A percentile compares a stretch with the other conserved stretches of the same genome.
These are phyloP conservation scores for Sutorius australiensis DNA, from an alignment of 768 basidiomycete genomes.

Conservation along the genomic window DNA sequence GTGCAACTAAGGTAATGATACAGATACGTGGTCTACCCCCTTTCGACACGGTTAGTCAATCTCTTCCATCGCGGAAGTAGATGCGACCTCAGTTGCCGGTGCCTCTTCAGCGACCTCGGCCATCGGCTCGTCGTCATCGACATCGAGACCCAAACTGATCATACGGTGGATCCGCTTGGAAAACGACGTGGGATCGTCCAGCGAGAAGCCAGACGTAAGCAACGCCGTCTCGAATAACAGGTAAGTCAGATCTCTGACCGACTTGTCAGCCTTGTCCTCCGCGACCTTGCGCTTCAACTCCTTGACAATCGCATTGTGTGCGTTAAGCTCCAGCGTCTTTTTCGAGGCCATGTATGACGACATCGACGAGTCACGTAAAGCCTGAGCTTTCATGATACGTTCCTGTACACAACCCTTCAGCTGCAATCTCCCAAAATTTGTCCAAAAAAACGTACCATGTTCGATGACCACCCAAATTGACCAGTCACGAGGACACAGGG, in stretches of 20 bases:
- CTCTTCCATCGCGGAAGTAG: constrained; percentile 94
- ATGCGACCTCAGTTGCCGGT: constrained; percentile 56
- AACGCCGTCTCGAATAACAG: constrained; percentile 96
- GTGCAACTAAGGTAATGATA: constrained; percentile 25
- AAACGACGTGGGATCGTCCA: constrained; percentile 93
- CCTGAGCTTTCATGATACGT: constrained; percentile 99
- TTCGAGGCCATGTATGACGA: constrained; percentile 99
- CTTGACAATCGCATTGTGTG: constrained; percentile 87
- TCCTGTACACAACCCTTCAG: constrained; percentile 43
- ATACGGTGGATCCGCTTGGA: constrained; percentile 96
- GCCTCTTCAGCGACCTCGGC: constrained; percentile 38
- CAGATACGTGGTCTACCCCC: constrained; percentile 20
- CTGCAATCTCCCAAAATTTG: neutral
- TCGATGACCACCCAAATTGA: constrained; percentile 99
- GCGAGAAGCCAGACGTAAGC: constrained; percentile 91
- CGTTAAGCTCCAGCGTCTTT: constrained; percentile 98
- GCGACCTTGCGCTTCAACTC: constrained; percentile 94
- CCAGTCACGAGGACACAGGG: constrained; percentile 97
- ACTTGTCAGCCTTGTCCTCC: constrained; percentile 98
- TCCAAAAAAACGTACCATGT: constrained; percentile 69
- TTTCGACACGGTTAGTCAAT: constrained; percentile 58
- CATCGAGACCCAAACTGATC: constrained; percentile 89
- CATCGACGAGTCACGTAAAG: constrained; percentile 94
- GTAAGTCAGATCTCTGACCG: constrained; percentile 93
- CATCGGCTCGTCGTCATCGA: constrained; percentile 64